These are phyloP conservation scores for Arctium minus DNA, from an alignment of 129 eudicot genomes.

Conservation along the genomic window DNA sequence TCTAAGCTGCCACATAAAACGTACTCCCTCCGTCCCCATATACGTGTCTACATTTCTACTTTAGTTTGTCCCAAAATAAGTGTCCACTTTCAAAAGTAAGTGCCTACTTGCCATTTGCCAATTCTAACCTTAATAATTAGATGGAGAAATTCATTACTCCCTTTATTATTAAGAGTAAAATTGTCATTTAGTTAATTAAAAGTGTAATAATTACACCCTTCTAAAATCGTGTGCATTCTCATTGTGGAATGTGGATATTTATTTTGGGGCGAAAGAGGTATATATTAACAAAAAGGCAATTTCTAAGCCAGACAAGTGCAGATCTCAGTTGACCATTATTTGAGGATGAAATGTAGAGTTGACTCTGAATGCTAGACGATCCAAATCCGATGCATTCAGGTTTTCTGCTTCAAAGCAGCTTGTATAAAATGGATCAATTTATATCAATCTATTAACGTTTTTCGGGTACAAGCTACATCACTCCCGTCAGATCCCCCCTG, in stretches of 20 bases:
- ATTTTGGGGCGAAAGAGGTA: too few relatives aligned
- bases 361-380: neutral
- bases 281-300: too few relatives aligned
- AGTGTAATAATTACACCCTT: neutral
- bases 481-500: neutral
- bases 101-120: neutral
- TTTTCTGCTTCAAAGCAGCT: neutral
- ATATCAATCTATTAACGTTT: neutral
- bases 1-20: neutral
- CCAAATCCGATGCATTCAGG: neutral
- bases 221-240: too few relatives aligned
- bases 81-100: neutral
- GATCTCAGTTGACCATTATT: neutral
- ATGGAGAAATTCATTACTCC: neutral
- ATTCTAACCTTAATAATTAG: neutral
- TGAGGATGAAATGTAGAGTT: neutral
- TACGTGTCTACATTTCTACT: neutral
- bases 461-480: neutral
- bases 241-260: too few relatives aligned
- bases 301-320: too few relatives aligned
- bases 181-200: neutral
- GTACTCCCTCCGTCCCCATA: neutral
- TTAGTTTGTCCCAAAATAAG: neutral
- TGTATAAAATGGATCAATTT: neutral
- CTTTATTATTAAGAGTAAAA: neutral